Conservation (phyloP, 148 eudicot genomes). For the Chenopodium berlandieri region DNA sequence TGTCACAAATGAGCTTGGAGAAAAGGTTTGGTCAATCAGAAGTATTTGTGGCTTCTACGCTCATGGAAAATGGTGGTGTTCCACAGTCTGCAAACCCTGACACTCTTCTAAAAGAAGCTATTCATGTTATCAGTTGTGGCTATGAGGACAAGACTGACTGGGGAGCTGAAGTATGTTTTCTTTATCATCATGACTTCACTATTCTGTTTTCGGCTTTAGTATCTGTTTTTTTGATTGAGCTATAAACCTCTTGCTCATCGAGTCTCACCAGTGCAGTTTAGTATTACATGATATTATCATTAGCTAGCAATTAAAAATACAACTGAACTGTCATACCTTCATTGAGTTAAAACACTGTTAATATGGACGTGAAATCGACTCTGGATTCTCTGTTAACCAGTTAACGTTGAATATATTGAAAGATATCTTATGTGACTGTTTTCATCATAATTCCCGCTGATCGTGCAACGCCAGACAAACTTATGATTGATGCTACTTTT, state of each 20-base stretch:
- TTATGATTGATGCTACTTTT: background rate
- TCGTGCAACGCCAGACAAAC: background rate
- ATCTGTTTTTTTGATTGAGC: background rate
- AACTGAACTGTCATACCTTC: background rate
- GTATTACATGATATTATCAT: background rate
- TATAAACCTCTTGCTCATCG: too few species aligned
- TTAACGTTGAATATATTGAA: too few species aligned
- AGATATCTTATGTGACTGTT: background rate
- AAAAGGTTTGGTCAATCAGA: conserved; percentile 65
- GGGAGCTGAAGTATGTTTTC: conserved; percentile 41
- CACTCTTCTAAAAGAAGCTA: conserved; percentile 55
- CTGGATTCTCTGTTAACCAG: background rate
- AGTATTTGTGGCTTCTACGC: conserved; percentile 55
- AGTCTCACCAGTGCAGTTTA: background rate
- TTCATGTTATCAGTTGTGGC: conserved; percentile 65
- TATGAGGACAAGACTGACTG: conserved; percentile 65
- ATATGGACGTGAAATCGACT: background rate
- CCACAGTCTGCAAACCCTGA: conserved; percentile 50
- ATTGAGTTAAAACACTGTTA: too few species aligned
- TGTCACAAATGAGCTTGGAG: conserved; percentile 60
- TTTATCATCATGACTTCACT: background rate
- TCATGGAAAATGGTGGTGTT: conserved; percentile 61
- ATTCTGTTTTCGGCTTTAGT: background rate
- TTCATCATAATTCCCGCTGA: background rate
- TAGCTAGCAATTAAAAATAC: background rate